These are phyloP conservation scores for Funneliformis geosporum DNA, from an alignment of 192 early-diverging fungal species.

Conservation along the genomic window DNA sequence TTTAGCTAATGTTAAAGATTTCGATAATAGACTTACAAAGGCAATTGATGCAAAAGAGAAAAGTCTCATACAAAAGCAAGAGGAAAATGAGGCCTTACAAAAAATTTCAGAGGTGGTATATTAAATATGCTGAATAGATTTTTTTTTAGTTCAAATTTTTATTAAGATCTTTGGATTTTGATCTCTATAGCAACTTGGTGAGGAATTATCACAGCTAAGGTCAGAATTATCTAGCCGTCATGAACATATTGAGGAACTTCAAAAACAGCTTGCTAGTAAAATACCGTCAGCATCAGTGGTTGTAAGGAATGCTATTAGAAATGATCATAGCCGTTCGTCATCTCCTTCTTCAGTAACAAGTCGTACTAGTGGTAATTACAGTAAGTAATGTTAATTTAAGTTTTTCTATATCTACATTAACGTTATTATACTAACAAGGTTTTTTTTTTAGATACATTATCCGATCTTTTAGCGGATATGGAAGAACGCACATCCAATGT, in stretches of 20 bases:
- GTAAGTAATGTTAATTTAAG: not conserved
- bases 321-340: slow-evolving; percentile 5
- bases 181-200: slow-evolving; percentile 3
- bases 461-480: slow-evolving; percentile 42
- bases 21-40: slow-evolving; percentile 38
- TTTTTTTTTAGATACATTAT: slow-evolving; percentile 39
- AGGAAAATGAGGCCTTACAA: slow-evolving; percentile 50
- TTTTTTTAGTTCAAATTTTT: not conserved
- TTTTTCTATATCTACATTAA: not conserved
- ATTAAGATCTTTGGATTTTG: not conserved
- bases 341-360: not conserved
- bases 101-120: slow-evolving; percentile 37
- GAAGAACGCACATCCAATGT: slow-evolving; percentile 1
- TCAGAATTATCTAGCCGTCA: slow-evolving; percentile 2
- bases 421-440: not conserved
- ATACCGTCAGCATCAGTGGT: not conserved
- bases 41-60: slow-evolving; percentile 44
- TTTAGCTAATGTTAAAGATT: slow-evolving; percentile 27
- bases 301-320: not conserved
- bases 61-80: slow-evolving; percentile 44
- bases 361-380: not conserved
- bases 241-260: slow-evolving; percentile 6
- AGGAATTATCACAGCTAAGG: slow-evolving; percentile 16
- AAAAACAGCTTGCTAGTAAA: slow-evolving; percentile 15
- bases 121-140: not conserved